phyloP scores from a whole-genome alignment of 2,329 filamentous ascomycete species.

The Xylaria sp. region DNA sequence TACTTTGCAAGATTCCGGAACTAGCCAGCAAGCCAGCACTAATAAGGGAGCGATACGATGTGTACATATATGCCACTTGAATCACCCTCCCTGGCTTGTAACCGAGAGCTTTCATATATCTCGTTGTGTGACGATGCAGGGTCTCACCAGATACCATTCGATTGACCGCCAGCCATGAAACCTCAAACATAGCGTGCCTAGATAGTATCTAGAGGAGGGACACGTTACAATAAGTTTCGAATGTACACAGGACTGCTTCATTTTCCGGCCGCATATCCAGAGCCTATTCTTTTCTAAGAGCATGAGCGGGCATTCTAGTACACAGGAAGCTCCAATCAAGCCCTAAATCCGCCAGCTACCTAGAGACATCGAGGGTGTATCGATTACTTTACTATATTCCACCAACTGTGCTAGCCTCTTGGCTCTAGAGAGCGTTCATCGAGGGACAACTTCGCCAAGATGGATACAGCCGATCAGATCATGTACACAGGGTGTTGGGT shows the following conservation, averaged over 20 bases:
- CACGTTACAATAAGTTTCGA: neutral
- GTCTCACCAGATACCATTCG: neutral
- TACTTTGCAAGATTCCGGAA: neutral
- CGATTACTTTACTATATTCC: neutral
- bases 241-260: neutral
- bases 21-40: neutral
- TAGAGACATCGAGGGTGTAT: neutral
- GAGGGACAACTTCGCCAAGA: slow-evolving; percentile 1
- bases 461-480: slow-evolving; percentile 37
- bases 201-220: neutral
- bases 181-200: neutral
- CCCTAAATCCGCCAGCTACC: neutral
- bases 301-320: neutral
- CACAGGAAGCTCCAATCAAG: neutral
- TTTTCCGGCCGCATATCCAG: neutral
- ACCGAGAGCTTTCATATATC: neutral
- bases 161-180: neutral
- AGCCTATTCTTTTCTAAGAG: neutral
- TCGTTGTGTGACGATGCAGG: neutral
- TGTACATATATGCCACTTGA: neutral
- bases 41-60: neutral
- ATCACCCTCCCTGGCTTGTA: neutral
- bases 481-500: slow-evolving; percentile 41
- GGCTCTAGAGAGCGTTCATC: no score
- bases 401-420: neutral